A percentile compares a stretch with the other conserved stretches of the same genome.
These are phyloP conservation scores for Sphaerobolus stellatus DNA, from an alignment of 1,284 basidiomycete species.

Conservation along the genomic window DNA sequence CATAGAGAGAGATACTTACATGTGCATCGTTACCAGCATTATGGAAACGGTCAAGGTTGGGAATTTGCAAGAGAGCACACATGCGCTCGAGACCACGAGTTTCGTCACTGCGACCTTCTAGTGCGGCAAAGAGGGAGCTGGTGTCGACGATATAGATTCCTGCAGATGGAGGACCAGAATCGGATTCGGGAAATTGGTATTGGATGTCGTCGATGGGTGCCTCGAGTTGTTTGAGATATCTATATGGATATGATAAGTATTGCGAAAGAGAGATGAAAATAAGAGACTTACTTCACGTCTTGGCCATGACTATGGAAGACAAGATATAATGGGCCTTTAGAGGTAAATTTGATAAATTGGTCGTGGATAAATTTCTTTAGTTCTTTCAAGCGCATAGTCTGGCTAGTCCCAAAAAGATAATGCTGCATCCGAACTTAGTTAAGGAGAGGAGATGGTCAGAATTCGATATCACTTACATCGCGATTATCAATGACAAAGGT, in stretches of 20 bases:
- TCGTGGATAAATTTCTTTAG: conserved; percentile 55
- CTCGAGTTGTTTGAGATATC: conserved; percentile 55
- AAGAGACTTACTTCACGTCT: conserved; percentile 62
- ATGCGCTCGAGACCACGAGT: conserved; percentile 54
- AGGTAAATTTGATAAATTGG: conserved; percentile 44
- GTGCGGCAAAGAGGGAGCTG: conserved; percentile 64
- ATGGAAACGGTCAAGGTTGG: conserved; percentile 55
- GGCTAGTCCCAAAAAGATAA: conserved; percentile 65
- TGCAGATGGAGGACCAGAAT: conserved; percentile 45
- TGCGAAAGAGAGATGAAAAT: not conserved
- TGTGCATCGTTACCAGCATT: conserved; percentile 86
- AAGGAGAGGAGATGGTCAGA: not conserved
- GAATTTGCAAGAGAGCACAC: conserved; percentile 60
- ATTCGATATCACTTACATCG: conserved; percentile 41
- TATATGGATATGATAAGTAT: conserved; percentile 23
- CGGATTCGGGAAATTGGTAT: conserved; percentile 57
- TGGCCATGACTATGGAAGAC: conserved; percentile 75
- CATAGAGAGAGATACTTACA: conserved; percentile 41
- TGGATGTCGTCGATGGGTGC: conserved; percentile 53
- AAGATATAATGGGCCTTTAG: conserved; percentile 66
- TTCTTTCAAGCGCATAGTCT: conserved; percentile 46
- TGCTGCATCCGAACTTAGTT: conserved; percentile 40
- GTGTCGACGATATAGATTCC: conserved; percentile 74
- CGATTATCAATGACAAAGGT: conserved; percentile 62
- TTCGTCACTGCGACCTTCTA: conserved; percentile 56